Evolutionary conservation across 2,329 filamentous ascomycete genomes (phyloP), one percentile per base, ranked within the genome.

Genomic region (Domatiomyces globalis): DNA sequence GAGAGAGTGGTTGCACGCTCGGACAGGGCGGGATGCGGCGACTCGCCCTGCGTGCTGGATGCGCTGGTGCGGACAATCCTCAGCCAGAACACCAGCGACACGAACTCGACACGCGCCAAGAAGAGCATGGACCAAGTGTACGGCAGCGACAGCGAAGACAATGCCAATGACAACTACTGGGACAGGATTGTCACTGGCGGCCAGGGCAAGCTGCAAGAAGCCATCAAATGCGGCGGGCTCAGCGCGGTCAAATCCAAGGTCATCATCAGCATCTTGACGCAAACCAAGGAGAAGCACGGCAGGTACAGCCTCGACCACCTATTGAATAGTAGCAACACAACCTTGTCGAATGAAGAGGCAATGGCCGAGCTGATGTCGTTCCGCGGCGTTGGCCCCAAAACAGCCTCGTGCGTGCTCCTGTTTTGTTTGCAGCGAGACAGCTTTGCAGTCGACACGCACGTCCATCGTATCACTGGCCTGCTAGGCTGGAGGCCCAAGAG

Each of bases 61-160:
- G 79, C 80, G 0, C 67, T 83, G 4, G 75, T 83, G 51, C 73
- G 79, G 6, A 83, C 80, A 0, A 68, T 78, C 2, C 71, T 83
- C 7, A 80, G 76, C 50, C 79, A 79, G 20, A 78, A 78, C 39
- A 83, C 80, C 0, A 76, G 74, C 0, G 71, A 72, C 46, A 71
- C 65, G 15, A 83, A 83, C 44, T 81, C 79, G 53, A 81, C 76
- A 49, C 73, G 82, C 57, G 86, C 94, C 61, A 87, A 89, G 63
- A 67, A 69, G 15, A 87, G 87, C 36, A 71, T 94, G 7, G 77
- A 87, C 49, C 79, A 81, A 66, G 83, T 88, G 0, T 80, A 84
- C 61, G 70, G 69, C n/a, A 74, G 78, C 9, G 73, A 71, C 18
- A 66, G 75, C 18, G 73, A 72, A 0, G 33, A 10, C 33, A 39